A percentile compares a stretch with the other conserved stretches of the same genome.
These are phyloP conservation scores for Apophysomyces variabilis DNA, from an alignment of 371 early-diverging fungal genomes.

Conservation along the genomic window DNA sequence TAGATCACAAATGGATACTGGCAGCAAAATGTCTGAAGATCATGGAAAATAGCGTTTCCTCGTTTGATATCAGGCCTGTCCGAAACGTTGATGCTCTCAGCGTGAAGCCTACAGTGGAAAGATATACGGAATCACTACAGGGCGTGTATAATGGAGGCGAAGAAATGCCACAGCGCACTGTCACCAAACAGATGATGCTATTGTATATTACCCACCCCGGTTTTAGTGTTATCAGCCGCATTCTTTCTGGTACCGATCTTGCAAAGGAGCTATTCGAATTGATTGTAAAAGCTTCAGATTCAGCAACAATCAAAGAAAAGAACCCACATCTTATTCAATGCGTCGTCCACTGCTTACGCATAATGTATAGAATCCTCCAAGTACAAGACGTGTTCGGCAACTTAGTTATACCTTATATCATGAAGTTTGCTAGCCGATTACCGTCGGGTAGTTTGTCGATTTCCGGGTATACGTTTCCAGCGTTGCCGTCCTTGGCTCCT, in stretches of 20 bases:
- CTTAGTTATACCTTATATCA: slow-evolving; percentile 62
- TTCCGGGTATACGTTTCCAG: slow-evolving; percentile 23
- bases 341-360: slow-evolving; percentile 61
- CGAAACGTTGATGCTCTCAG: background rate
- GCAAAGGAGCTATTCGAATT: slow-evolving; percentile 66
- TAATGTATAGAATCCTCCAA: slow-evolving; percentile 64
- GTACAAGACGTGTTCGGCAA: slow-evolving; percentile 73
- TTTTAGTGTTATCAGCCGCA: slow-evolving; percentile 74
- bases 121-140: background rate
- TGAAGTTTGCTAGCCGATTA: slow-evolving; percentile 15
- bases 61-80: slow-evolving; percentile 66
- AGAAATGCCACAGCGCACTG: background rate
- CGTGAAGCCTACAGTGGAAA: background rate
- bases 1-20: slow-evolving; percentile 77
- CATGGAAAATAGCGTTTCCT: slow-evolving; percentile 73
- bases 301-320: slow-evolving; percentile 32
- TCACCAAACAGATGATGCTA: slow-evolving; percentile 20
- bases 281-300: slow-evolving; percentile 53
- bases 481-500: slow-evolving; percentile 56
- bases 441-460: slow-evolving; percentile 28
- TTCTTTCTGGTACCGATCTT: slow-evolving; percentile 75
- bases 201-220: slow-evolving; percentile 72
- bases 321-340: slow-evolving; percentile 30
- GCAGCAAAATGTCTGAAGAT: slow-evolving; percentile 67
- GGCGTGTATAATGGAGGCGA: slow-evolving; percentile 5